Conservation (phyloP, 2,329 filamentous ascomycete species). For the Chlorencoelia australis region DNA sequence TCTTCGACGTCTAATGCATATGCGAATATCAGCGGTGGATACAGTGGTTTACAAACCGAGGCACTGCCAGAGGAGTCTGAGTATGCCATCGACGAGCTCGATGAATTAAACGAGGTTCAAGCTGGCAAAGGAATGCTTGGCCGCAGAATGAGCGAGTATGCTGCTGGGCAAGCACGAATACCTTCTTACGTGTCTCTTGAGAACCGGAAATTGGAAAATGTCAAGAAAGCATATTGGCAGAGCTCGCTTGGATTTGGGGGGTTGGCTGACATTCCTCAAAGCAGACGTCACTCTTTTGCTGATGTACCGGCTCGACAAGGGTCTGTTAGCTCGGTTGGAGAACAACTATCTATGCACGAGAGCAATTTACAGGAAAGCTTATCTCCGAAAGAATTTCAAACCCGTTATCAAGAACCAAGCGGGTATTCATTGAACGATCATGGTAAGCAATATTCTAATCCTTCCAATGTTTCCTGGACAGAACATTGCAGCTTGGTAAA, state of each 20-base stretch:
- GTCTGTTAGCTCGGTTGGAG: slow-evolving; percentile 51
- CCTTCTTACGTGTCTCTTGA: slow-evolving; percentile 37
- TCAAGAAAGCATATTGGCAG: slow-evolving; percentile 63
- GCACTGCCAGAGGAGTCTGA: slow-evolving; percentile 56
- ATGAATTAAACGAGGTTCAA: slow-evolving; percentile 46
- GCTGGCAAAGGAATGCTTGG: slow-evolving; percentile 22
- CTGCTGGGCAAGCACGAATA: slow-evolving; percentile 23
- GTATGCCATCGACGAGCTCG: slow-evolving; percentile 62
- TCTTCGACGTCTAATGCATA: slow-evolving; percentile 46
- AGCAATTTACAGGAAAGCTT: slow-evolving; percentile 20
- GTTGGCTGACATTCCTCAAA: slow-evolving; percentile 55
- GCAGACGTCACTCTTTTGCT: slow-evolving; percentile 71
- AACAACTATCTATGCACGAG: slow-evolving; percentile 34
- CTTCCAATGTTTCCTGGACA: not conserved
- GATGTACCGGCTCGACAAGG: slow-evolving; percentile 55
- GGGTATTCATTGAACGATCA: slow-evolving; percentile 26
- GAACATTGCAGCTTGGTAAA: too few relatives aligned
- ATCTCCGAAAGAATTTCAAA: slow-evolving; percentile 21
- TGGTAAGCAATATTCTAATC: slow-evolving; percentile 20
- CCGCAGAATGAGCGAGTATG: slow-evolving; percentile 31
- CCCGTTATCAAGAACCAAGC: slow-evolving; percentile 22
- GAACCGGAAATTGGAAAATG: slow-evolving; percentile 51
- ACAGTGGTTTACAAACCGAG: slow-evolving; percentile 50
- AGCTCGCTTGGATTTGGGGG: slow-evolving; percentile 58
- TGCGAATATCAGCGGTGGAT: slow-evolving; percentile 45